phyloP scores from a whole-genome alignment of 352 stramenopile genomes.

The Pythium apleroticum region DNA sequence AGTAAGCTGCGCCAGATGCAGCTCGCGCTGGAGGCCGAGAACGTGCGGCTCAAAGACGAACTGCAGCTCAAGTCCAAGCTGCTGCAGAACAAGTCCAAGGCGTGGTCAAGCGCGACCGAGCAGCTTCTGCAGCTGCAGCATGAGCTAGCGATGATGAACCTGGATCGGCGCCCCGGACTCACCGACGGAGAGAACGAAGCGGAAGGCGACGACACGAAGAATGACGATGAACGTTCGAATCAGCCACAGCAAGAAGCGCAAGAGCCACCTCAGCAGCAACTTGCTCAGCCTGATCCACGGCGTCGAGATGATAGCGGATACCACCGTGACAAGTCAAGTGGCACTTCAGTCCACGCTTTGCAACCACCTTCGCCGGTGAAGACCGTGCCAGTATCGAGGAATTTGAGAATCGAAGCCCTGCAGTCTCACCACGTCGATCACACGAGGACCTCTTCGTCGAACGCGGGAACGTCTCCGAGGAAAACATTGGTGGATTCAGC shows the following conservation, averaged over 20 bases:
- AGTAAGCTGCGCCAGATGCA: constrained; percentile 53
- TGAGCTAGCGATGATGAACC: constrained; percentile 80
- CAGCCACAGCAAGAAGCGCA: not conserved
- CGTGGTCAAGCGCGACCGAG: constrained; percentile 76
- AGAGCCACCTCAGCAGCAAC: not conserved
- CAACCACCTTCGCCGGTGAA: not conserved
- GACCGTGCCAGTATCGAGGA: not conserved
- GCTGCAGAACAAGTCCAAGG: constrained; percentile 80
- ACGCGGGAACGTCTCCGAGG: not conserved
- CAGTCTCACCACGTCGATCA: not conserved
- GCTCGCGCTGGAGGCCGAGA: constrained; percentile 69
- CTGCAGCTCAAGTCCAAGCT: constrained; percentile 82
- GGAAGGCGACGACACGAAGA: not conserved
- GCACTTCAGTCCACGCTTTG: not conserved
- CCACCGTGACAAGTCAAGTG: not conserved
- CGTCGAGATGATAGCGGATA: not conserved
- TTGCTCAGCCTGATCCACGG: not conserved
- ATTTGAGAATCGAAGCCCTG: not conserved
- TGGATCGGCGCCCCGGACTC: constrained; percentile 34
- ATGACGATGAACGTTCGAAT: not conserved
- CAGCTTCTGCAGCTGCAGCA: constrained; percentile 78
- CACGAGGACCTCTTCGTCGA: not conserved
- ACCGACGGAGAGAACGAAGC: not conserved
- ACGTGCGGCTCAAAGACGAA: constrained; percentile 67
- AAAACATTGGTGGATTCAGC: constrained; percentile 25